Evolutionary conservation across 768 basidiomycete genomes (phyloP).

Genomic region (Lentinula sp.): DNA sequence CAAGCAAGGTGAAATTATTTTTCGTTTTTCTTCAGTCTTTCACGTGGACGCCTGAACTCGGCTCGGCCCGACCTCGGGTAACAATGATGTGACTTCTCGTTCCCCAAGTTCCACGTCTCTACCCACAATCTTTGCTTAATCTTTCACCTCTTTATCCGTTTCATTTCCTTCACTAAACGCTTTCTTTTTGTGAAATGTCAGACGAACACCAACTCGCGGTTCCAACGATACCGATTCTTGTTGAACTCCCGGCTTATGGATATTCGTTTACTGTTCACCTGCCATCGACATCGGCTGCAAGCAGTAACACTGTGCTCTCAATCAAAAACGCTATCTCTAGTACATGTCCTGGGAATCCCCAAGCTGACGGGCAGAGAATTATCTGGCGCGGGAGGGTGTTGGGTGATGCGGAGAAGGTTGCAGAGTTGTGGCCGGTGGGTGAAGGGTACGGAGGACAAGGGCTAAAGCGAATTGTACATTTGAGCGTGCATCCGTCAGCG

Average conservation of each 20-base stretch:
- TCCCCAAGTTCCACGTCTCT: too few relatives aligned
- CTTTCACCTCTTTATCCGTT: neutral
- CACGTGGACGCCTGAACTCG: too few relatives aligned
- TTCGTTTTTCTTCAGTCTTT: too few relatives aligned
- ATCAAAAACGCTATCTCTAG: constrained; percentile 62
- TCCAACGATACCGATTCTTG: constrained; percentile 30
- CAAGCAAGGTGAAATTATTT: too few relatives aligned
- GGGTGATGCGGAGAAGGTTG: constrained; percentile 56
- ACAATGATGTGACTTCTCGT: too few relatives aligned
- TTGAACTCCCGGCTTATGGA: constrained; percentile 71
- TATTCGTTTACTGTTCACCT: constrained; percentile 52
- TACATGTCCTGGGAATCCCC: constrained; percentile 59
- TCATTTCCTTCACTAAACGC: neutral
- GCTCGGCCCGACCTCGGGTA: too few relatives aligned
- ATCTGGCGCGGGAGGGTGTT: constrained; percentile 72
- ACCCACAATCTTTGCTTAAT: neutral
- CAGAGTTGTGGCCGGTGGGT: constrained; percentile 46
- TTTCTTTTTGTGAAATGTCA: neutral
- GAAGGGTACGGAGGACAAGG: constrained; percentile 35
- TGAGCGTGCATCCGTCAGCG: constrained; percentile 76
- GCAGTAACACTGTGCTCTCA: constrained; percentile 43
- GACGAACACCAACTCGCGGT: neutral
- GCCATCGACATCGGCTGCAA: constrained; percentile 26
- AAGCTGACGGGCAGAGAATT: constrained; percentile 65
- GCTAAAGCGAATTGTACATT: constrained; percentile 53